phyloP scores from a whole-genome alignment of 371 early-diverging fungal species.

The Mucor sp. region DNA sequence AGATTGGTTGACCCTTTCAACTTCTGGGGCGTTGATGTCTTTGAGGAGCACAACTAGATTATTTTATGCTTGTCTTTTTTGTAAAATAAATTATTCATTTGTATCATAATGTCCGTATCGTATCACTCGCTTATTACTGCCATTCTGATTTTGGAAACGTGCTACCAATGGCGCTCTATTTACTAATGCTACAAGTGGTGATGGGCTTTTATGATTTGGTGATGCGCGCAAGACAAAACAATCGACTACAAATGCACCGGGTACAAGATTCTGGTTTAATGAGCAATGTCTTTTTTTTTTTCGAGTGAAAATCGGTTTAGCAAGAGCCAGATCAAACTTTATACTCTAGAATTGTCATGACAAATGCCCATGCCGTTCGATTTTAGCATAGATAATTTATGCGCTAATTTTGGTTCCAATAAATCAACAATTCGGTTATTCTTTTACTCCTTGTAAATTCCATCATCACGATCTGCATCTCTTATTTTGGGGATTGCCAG shows the following conservation, averaged over 20 bases:
- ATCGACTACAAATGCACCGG: no score
- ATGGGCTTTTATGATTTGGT: no score
- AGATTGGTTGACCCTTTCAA: slow-evolving; percentile 33
- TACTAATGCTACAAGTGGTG: background rate
- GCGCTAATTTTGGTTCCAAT: background rate
- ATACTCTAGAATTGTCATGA: no score
- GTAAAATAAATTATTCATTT: background rate
- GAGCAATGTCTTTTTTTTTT: no score
- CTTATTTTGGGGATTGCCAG: background rate
- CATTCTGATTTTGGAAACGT: background rate
- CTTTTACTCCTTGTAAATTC: background rate
- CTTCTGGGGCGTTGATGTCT: slow-evolving; percentile 39
- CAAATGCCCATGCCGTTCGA: no score
- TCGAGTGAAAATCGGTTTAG: no score
- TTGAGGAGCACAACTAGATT: slow-evolving; percentile 29
- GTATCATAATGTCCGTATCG: background rate
- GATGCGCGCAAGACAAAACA: no score
- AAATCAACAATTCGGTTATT: background rate
- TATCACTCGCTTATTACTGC: background rate
- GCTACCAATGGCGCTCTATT: background rate
- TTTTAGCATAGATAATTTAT: background rate
- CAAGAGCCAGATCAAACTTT: no score
- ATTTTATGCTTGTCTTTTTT: background rate
- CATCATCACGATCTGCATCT: background rate
- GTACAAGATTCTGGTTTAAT: no score